Conservation (phyloP, 805 yeast genomes). For the Metschnikowia rubicola region DNA sequence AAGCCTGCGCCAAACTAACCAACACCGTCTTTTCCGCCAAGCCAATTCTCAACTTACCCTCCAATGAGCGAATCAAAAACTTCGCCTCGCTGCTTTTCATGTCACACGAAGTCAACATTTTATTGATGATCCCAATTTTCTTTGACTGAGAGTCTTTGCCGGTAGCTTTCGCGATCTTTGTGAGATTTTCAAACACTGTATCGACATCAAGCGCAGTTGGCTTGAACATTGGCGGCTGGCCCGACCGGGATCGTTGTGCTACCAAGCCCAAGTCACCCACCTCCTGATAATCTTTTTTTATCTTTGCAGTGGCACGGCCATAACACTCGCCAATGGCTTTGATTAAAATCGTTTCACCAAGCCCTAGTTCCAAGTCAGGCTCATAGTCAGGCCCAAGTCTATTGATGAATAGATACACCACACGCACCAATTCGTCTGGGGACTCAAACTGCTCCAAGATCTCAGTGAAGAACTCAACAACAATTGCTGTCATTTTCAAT, state of each 20-base stretch:
- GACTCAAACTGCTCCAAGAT: constrained; percentile 46
- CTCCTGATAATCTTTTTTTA: constrained; percentile 71
- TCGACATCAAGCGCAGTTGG: constrained; percentile 76
- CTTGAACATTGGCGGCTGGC: constrained; percentile 90
- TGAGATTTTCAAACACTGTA: constrained; percentile 68
- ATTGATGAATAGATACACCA: constrained; percentile 83
- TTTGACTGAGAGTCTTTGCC: constrained; percentile 80
- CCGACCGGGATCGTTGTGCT: constrained; percentile 77
- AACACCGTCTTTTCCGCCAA: constrained; percentile 91
- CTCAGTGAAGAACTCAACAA: constrained; percentile 67
- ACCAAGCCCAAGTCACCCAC: constrained; percentile 89
- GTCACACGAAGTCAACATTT: constrained; percentile 80
- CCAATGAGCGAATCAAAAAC: constrained; percentile 82
- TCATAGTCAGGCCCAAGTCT: constrained; percentile 94
- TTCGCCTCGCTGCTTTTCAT: constrained; percentile 75
- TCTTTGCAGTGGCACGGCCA: constrained; percentile 69
- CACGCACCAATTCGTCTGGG: constrained; percentile 53
- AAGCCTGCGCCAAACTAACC: constrained; percentile 79
- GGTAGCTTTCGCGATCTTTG: constrained; percentile 69
- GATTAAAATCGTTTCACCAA: constrained; percentile 85
- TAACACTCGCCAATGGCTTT: constrained; percentile 89
- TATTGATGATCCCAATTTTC: constrained; percentile 76
- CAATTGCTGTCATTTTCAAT: constrained; percentile 71
- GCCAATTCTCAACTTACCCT: constrained; percentile 90
- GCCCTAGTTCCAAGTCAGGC: constrained; percentile 82